Evolutionary conservation across 192 early-diverging fungal genomes (phyloP), one percentile per base, ranked within the genome.

Genomic region (Backusella luteola): DNA sequence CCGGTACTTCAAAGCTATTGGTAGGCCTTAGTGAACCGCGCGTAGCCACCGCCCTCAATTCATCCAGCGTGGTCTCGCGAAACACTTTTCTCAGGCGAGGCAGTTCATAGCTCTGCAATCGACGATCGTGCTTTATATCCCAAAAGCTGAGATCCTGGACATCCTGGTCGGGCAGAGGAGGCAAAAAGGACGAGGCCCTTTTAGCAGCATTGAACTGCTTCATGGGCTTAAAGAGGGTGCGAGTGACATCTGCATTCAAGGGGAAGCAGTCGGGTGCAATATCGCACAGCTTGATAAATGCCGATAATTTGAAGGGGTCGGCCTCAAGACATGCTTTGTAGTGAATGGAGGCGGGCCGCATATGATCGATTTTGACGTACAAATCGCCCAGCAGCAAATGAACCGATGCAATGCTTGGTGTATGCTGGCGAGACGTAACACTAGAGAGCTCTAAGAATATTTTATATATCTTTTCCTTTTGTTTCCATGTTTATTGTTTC

Each of bases 261-360:
- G 56, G 23, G n/a, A 63, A 63, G n/a, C 56, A 63, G 9, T 79
- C 78, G 15, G 78, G 69, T 11, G 74, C 79, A 76, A 80, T 76
- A 14, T 80, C 79, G 36, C 79, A 80, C 39, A 80, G 34, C 34
- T 76, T 76, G 6, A 66, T 72, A 68, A 68, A 76, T 38, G 75
- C 79, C 1, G 79, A 53, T 12, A 80, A 23, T 35, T 80, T 76
- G 49, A 75, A 76, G 36, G 74, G 75, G 34, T 80, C 66, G 12
- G 49, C 34, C 38, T 44, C 42, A 29, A 80, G 42, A 46, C 69
- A 80, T 32, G 63, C 44, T n/a, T 34, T 46, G 15, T 72, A 68
- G 34, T 80, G 69, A 3, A 63, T 71, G 1, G 75, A 70, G 4
- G 79, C 74, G 2, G 79, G 63, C 17, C 71, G 46, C 17, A 80